These are phyloP conservation scores for Coemansia sp. DNA, from an alignment of 192 early-diverging fungal genomes.

Conservation along the genomic window DNA sequence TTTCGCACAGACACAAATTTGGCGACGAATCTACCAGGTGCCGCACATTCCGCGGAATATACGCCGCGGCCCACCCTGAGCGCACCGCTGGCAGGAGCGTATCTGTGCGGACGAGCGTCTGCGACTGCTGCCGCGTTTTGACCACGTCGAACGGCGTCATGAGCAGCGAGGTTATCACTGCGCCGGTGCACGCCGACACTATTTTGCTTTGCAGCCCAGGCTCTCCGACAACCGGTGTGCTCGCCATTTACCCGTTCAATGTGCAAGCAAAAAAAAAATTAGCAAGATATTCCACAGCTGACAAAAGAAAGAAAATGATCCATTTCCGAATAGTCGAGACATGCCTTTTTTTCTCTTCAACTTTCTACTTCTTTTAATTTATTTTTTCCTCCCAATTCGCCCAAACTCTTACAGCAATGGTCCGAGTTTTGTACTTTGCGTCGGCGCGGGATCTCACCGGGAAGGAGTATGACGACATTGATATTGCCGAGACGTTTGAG, in stretches of 20 bases:
- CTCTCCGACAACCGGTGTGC: neutral
- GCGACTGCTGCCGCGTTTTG: conserved; percentile 32
- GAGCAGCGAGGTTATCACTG: conserved; percentile 73
- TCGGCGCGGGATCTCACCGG: conserved; percentile 34
- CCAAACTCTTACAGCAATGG: neutral
- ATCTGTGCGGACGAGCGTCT: conserved; percentile 29
- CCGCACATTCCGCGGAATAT: conserved; percentile 25
- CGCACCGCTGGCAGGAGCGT: conserved; percentile 27
- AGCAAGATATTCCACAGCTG: too few relatives aligned
- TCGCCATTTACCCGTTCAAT: neutral
- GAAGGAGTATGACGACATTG: neutral
- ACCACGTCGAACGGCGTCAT: conserved; percentile 47
- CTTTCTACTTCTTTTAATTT: neutral
- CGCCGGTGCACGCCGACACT: conserved; percentile 79
- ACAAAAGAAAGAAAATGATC: too few relatives aligned
- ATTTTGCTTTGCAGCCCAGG: conserved; percentile 55
- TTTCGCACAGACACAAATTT: conserved; percentile 9
- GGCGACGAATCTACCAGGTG: conserved; percentile 16
- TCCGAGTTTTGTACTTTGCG: conserved; percentile 44
- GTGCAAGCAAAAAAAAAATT: neutral
- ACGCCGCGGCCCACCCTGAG: conserved; percentile 20
- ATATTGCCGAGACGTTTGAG: neutral
- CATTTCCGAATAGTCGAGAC: too few relatives aligned
- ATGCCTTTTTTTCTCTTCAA: neutral
- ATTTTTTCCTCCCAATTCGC: neutral